Conservation (phyloP, 2,329 filamentous ascomycete species). For the Penicillium aurantiogriseum region DNA sequence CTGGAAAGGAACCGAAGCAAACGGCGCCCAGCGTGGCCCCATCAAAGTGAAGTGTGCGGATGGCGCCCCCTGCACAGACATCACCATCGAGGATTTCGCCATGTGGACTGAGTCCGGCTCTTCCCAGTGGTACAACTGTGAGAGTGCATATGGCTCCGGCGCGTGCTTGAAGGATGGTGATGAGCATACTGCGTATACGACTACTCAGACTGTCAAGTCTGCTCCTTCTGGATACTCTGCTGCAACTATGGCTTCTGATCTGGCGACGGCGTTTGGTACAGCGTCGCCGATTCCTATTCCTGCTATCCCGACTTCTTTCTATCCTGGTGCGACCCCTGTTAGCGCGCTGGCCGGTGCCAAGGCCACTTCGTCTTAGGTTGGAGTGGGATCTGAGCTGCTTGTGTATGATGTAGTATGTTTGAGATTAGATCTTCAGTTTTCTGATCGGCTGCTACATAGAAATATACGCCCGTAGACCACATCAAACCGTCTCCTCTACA, state of each 20-base stretch:
- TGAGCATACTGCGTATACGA: background rate
- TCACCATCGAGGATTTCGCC: background rate
- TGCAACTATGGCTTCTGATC: background rate
- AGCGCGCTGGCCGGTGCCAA: background rate
- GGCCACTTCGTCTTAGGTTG: background rate
- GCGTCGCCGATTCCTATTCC: background rate
- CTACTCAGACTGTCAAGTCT: background rate
- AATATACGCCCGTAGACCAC: background rate
- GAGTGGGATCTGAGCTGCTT: background rate
- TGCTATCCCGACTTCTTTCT: background rate
- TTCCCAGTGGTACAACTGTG: background rate
- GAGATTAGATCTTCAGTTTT: background rate
- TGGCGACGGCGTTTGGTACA: background rate
- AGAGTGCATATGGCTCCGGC: background rate
- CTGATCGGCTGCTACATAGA: background rate
- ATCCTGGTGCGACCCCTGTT: background rate
- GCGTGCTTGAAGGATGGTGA: background rate
- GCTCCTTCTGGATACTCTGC: background rate
- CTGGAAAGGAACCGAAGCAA: background rate
- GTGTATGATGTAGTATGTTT: background rate
- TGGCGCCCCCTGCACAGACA: background rate
- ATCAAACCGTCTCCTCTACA: background rate
- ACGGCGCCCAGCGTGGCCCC: background rate
- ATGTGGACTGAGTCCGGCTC: background rate
- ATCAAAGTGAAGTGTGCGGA: background rate